These are phyloP conservation scores for Pluteus cervinus DNA, from an alignment of 768 basidiomycete species.

Conservation along the genomic window DNA sequence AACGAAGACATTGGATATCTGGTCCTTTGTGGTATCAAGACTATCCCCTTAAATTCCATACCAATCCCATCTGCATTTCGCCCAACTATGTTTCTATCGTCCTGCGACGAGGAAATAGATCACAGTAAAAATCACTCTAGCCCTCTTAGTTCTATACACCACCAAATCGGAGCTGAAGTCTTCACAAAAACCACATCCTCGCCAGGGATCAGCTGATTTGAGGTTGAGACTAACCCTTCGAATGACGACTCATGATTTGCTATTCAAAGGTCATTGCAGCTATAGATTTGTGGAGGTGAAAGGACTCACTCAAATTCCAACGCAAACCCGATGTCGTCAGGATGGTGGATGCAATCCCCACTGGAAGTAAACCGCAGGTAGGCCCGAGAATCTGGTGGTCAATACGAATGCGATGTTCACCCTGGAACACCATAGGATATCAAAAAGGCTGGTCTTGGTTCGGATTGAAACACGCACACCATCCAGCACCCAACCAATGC, in stretches of 20 bases:
- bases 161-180: conserved; percentile 84
- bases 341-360: conserved; percentile 72
- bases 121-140: too few relatives aligned
- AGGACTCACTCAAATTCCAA: conserved; percentile 78
- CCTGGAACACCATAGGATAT: conserved; percentile 38
- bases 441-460: conserved; percentile 1
- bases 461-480: conserved; percentile 36
- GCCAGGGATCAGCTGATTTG: conserved; percentile 79
- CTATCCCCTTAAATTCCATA: too few relatives aligned
- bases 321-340: conserved; percentile 80
- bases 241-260: conserved; percentile 69
- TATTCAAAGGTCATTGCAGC: conserved; percentile 17
- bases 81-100: too few relatives aligned
- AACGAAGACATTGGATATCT: too few relatives aligned
- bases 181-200: conserved; percentile 62
- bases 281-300: background rate
- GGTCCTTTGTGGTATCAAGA: too few relatives aligned
- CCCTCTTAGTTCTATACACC: conserved; percentile 70
- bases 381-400: conserved; percentile 71
- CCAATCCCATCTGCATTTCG: too few relatives aligned
- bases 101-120: too few relatives aligned
- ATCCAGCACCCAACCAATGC: conserved; percentile 85
- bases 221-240: conserved; percentile 83
- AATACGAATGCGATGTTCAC: conserved; percentile 73
- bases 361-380: conserved; percentile 93